Conservation (phyloP, 139 green algal genomes). For the Picochlorum sp. region DNA sequence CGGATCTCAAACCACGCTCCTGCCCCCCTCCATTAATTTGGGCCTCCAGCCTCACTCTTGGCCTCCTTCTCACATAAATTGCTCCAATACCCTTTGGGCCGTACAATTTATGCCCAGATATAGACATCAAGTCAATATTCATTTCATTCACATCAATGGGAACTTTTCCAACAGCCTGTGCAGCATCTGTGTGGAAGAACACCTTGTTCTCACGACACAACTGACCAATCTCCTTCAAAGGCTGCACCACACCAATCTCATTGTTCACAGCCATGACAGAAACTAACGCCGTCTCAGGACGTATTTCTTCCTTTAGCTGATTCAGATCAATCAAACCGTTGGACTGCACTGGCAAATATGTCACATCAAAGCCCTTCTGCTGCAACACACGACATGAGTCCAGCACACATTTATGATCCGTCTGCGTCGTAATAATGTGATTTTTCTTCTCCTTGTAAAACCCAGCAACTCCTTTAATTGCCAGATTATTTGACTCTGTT, state of each 20-base stretch:
- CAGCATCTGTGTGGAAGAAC: slow-evolving; percentile 95
- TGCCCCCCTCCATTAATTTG: slow-evolving; percentile 94
- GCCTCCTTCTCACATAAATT: slow-evolving; percentile 88
- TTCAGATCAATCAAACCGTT: slow-evolving; percentile 76
- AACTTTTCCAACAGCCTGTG: slow-evolving; percentile 89
- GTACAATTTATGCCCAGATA: slow-evolving; percentile 97
- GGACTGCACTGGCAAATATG: slow-evolving; percentile 88
- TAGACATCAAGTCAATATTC: slow-evolving; percentile 89
- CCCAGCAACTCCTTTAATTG: slow-evolving; percentile 89
- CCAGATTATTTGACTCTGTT: slow-evolving; percentile 97
- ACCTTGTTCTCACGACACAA: slow-evolving; percentile 71
- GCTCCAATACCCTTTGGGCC: slow-evolving; percentile 96
- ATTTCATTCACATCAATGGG: slow-evolving; percentile 80
- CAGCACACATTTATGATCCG: slow-evolving; percentile 93
- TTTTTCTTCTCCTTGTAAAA: slow-evolving; percentile 95
- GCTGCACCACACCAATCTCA: slow-evolving; percentile 93
- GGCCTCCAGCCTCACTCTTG: slow-evolving; percentile 86
- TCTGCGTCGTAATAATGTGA: slow-evolving; percentile 90
- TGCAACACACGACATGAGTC: slow-evolving; percentile 89
- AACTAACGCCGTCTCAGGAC: slow-evolving; percentile 75
- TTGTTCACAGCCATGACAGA: slow-evolving; percentile 98
- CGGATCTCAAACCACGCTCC: slow-evolving; percentile 85
- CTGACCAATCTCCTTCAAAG: slow-evolving; percentile 80
- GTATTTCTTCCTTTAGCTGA: slow-evolving; percentile 66
- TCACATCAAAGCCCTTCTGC: slow-evolving; percentile 85